phyloP scores from a whole-genome alignment of 1,139 yeast genomes.

The Diutina scorzettiae region DNA sequence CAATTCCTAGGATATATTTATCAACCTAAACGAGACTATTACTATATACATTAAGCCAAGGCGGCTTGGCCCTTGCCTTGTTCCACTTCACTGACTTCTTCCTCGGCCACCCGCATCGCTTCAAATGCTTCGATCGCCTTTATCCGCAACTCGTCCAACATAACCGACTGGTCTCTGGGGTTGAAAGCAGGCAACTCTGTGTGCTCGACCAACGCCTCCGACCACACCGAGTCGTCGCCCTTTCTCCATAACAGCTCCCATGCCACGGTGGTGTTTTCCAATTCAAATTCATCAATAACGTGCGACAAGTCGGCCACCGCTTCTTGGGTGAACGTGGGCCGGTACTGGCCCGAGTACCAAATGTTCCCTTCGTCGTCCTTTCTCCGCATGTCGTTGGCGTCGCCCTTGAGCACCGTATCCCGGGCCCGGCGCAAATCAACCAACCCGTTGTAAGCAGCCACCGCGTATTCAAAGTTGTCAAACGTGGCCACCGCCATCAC shows the following conservation, averaged over 20 bases:
- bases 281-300: conserved; percentile 51
- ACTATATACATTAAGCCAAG: no score
- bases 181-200: conserved; percentile 44
- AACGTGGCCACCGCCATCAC: conserved; percentile 80
- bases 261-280: conserved; percentile 37
- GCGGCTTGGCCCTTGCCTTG: no score
- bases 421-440: conserved; percentile 64
- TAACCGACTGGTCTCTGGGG: conserved; percentile 53
- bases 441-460: conserved; percentile 63
- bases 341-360: conserved; percentile 77
- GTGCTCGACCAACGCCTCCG: conserved; percentile 42
- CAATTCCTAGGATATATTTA: no score
- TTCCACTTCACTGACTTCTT: conserved; percentile 4
- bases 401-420: conserved; percentile 45
- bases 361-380: conserved; percentile 68
- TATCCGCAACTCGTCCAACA: conserved; percentile 45
- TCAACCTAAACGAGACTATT: no score
- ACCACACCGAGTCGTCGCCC: conserved; percentile 66
- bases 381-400: conserved; percentile 58
- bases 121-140: conserved; percentile 27
- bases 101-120: conserved; percentile 10
- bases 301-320: conserved; percentile 80
- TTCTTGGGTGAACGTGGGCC: conserved; percentile 87
- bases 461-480: conserved; percentile 50
- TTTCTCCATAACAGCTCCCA: conserved; percentile 88